phyloP scores from a whole-genome alignment of 1,284 basidiomycete genomes.

The Sporisorium exsertum region DNA sequence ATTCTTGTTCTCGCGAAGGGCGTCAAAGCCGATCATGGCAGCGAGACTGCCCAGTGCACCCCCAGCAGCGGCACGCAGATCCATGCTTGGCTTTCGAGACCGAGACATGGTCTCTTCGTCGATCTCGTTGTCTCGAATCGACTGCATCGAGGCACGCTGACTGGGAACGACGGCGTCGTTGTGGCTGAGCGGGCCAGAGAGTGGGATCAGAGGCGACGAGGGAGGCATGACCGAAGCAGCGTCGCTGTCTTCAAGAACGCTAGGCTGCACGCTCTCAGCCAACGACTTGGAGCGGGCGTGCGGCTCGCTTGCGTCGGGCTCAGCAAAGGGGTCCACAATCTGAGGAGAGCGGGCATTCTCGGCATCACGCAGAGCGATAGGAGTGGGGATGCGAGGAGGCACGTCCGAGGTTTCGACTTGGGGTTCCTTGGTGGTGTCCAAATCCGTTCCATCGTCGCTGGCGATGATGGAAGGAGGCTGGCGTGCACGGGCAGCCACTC shows the following conservation, averaged over 20 bases:
- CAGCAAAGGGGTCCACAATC: conserved; percentile 38
- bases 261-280: conserved; percentile 47
- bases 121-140: conserved; percentile 41
- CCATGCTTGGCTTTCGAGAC: conserved; percentile 45
- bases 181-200: conserved; percentile 53
- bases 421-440: neutral
- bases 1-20: conserved; percentile 42
- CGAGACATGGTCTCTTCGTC: conserved; percentile 40
- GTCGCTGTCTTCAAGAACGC: conserved; percentile 45
- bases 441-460: conserved; percentile 32
- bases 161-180: conserved; percentile 46
- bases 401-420: conserved; percentile 14
- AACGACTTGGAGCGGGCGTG: conserved; percentile 39
- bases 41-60: conserved; percentile 50
- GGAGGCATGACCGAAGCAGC: conserved; percentile 36
- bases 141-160: conserved; percentile 46
- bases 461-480: conserved; percentile 31
- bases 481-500: conserved; percentile 19
- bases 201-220: conserved; percentile 46
- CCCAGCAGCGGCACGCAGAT: conserved; percentile 46
- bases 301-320: conserved; percentile 6
- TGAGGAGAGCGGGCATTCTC: conserved; percentile 51
- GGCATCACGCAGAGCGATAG: conserved; percentile 46
- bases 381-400: conserved; percentile 28
- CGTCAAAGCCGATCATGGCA: conserved; percentile 51